phyloP scores from a whole-genome alignment of 805 yeast genomes.

The Monosporozyma aquatica region DNA sequence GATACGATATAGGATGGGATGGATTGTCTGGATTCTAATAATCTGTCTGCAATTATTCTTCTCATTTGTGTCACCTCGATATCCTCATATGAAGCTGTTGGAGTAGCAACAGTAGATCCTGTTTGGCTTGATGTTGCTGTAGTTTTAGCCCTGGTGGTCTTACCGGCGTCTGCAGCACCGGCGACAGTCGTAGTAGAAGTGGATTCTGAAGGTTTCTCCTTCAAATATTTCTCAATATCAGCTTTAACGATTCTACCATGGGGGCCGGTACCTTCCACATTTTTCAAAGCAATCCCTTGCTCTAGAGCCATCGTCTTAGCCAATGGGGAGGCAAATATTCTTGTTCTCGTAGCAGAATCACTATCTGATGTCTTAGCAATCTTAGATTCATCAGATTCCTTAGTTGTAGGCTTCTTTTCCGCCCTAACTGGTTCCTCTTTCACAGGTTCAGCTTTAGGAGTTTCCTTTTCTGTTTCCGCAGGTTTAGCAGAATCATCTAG shows the following conservation, averaged over 20 bases:
- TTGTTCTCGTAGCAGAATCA: conserved; percentile 37
- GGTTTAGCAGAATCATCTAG: conserved; percentile 51
- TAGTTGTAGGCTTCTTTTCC: background rate
- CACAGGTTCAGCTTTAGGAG: conserved; percentile 3
- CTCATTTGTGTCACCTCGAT: conserved; percentile 88
- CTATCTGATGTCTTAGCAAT: background rate
- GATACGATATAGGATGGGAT: conserved; percentile 92
- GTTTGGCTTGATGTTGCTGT: conserved; percentile 39
- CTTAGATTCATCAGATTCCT: background rate
- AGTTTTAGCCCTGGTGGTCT: conserved; percentile 33
- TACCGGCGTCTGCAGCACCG: conserved; percentile 18
- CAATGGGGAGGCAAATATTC: conserved; percentile 89
- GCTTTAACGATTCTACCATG: conserved; percentile 85
- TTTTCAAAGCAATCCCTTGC: conserved; percentile 78
- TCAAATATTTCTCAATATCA: conserved; percentile 70
- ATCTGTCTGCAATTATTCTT: conserved; percentile 83
- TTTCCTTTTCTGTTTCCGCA: conserved; percentile 15
- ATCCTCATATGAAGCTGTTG: conserved; percentile 61
- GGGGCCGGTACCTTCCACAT: conserved; percentile 88
- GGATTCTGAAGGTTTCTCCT: conserved; percentile 17
- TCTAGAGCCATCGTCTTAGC: conserved; percentile 92
- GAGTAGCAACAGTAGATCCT: conserved; percentile 34
- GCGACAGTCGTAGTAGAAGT: conserved; percentile 7
- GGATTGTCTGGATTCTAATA: conserved; percentile 72
- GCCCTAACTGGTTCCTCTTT: background rate